A percentile compares a stretch with the other conserved stretches of the same genome.
Conservation (phyloP, 1,284 basidiomycete genomes). For the Mrakiaceae sp. region DNA sequence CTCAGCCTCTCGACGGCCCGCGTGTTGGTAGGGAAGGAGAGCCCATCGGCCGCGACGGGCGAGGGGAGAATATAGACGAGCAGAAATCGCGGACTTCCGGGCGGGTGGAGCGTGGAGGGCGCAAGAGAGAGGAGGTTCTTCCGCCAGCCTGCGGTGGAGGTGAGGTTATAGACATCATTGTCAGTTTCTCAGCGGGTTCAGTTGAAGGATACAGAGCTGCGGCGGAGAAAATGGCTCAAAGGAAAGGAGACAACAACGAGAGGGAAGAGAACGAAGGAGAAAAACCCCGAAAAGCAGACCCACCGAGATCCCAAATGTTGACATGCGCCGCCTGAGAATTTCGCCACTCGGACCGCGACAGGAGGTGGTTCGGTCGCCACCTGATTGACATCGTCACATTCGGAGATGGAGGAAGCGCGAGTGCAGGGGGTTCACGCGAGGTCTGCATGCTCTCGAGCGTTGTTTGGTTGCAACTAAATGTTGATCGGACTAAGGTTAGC, state of each 20-base stretch:
- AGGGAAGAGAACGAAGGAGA: neutral
- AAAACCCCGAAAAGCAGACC: neutral
- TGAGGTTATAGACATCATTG: neutral
- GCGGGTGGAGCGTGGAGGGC: neutral
- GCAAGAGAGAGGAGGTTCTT: conserved; percentile 7
- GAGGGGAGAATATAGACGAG: neutral
- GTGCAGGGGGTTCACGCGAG: neutral
- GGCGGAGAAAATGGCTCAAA: too few species aligned
- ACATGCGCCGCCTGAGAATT: neutral
- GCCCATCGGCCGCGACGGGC: neutral
- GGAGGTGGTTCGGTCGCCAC: conserved; percentile 15
- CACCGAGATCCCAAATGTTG: conserved; percentile 16
- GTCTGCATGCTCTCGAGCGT: conserved; percentile 12
- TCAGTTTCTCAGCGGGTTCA: neutral
- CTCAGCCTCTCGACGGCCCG: neutral
- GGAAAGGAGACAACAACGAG: neutral
- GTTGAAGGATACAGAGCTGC: too few species aligned
- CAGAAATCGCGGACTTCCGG: neutral
- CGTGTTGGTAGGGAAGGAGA: neutral
- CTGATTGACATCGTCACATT: neutral
- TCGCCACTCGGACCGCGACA: conserved; percentile 6
- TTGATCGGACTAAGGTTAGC: neutral
- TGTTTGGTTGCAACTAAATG: conserved; percentile 10
- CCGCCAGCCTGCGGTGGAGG: neutral
- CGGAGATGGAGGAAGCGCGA: conserved; percentile 4